Evolutionary conservation across 345 rosid species (phyloP).

Genomic region (Noccaea bulbosa): DNA sequence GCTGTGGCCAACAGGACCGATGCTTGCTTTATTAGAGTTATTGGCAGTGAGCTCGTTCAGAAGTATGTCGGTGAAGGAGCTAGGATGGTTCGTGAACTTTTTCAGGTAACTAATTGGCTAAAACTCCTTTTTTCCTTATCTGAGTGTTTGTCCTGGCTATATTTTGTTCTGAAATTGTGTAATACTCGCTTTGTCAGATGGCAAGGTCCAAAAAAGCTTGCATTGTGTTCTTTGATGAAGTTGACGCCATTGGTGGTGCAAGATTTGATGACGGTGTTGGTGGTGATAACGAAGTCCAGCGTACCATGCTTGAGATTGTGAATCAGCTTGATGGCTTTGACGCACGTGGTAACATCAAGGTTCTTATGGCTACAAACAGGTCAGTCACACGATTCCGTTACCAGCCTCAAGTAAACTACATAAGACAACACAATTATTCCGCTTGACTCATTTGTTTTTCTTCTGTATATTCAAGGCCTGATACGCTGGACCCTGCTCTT

Average conservation of each 20-base stretch:
- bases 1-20: conserved; percentile 99
- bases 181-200: conserved; percentile 51
- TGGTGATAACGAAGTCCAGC: conserved; percentile 85
- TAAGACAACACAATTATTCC: not conserved
- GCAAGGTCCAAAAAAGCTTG: conserved; percentile 90
- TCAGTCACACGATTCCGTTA: conserved; percentile 31
- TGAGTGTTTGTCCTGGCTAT: not conserved
- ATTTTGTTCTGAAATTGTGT: conserved; percentile 16
- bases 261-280: conserved; percentile 91
- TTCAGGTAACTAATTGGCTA: conserved; percentile 64
- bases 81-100: conserved; percentile 95
- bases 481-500: conserved; percentile 90
- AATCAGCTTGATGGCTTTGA: conserved; percentile 89
- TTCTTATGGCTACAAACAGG: conserved; percentile 99
- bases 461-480: conserved; percentile 59
- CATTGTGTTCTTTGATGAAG: conserved; percentile 84
- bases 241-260: conserved; percentile 92
- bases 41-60: conserved; percentile 98
- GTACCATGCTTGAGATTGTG: conserved; percentile 87
- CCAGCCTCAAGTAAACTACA: not conserved
- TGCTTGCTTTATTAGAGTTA: conserved; percentile 97
- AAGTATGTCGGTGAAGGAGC: conserved; percentile 99
- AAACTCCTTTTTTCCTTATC: not conserved
- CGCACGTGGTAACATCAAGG: conserved; percentile 97
- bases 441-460: conserved; percentile 3